Conservation (phyloP, 306 rosid genomes). For the Pterocarpus macrocarpus region DNA sequence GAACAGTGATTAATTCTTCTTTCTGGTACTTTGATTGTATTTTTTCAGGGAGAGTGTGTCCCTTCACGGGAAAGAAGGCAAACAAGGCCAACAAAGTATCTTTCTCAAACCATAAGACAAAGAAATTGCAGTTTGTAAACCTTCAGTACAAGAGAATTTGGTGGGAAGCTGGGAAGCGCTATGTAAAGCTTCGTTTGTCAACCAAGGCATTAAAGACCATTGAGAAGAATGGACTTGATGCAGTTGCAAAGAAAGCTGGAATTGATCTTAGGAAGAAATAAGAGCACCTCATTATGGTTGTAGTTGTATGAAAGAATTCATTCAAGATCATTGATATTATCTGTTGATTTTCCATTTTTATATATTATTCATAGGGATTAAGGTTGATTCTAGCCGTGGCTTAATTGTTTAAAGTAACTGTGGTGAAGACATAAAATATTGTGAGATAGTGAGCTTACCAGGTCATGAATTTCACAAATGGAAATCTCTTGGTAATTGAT, state of each 20-base stretch:
- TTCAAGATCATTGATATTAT: conserved; percentile 22
- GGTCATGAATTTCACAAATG: conserved; percentile 26
- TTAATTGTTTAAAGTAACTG: background rate
- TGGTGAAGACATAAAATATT: conserved; percentile 24
- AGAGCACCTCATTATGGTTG: conserved; percentile 40
- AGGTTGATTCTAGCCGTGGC: background rate
- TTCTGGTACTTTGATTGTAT: background rate
- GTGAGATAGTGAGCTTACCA: conserved; percentile 20
- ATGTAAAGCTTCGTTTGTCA: conserved; percentile 83
- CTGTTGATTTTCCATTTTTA: conserved; percentile 3
- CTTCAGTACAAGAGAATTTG: conserved; percentile 92
- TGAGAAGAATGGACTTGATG: conserved; percentile 95
- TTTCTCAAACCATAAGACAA: conserved; percentile 91
- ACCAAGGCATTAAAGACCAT: conserved; percentile 95
- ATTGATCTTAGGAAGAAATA: conserved; percentile 84
- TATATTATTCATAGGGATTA: conserved; percentile 14
- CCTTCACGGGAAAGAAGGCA: conserved; percentile 91
- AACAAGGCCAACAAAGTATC: conserved; percentile 89
- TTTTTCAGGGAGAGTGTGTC: conserved; percentile 81
- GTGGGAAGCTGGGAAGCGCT: conserved; percentile 99
- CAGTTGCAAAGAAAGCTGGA: conserved; percentile 97
- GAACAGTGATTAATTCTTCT: conserved; percentile 10
- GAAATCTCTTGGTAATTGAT: conserved; percentile 30
- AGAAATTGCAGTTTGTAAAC: conserved; percentile 89
- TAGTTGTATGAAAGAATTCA: conserved; percentile 18